Base-by-base conservation (phyloP, 1,139 yeast species). In the Candida sanyaensis region DNA sequence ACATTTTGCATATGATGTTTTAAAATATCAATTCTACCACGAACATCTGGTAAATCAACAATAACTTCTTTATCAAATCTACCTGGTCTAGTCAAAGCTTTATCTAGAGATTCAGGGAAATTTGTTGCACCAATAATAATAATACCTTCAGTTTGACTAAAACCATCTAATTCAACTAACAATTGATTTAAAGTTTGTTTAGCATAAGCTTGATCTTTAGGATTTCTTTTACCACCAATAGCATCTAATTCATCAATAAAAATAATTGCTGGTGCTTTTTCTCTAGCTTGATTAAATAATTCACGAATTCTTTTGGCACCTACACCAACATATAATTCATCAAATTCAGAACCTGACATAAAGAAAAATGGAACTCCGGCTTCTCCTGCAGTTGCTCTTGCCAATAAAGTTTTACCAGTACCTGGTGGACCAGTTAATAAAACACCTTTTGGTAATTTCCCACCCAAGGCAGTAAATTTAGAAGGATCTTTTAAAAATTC, bases 381-480 rank as follows among this genome's bases (percentile, higher is more conserved):
- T 69, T 95, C 99, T 51, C 99, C 99, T 9, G 99, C 99, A 36
- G 97, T 96, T 17, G 99, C 99, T 59, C 99, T 82, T 1, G 99
- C 99, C 54, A 95, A 79, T 54, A 95, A 75, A 1, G 99, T 95
- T 68, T 95, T 95, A 81, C 99, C 99, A 6, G 99, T 95, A 71
- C 99, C 99, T 36, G 99, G 99, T 36, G 99, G 99, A 41, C 99
- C 99, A 6, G 99, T 93, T 54, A 95, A 76, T 50, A 95, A 73
- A 5, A 95, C 96, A 75, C 99, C 99, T 66, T 92, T 93, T 49
- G 99, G 99, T 58, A 95, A 77, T 67, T 91, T 91, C 46, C 99
- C 99, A 55, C 99, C 99, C 46, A 95, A 78, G 1, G 96, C 96
- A 41, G 98, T 95, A 69, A 91, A 95, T 66, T 89, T 89, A 21